These are phyloP conservation scores for Magnusiomyces paraingens DNA, from an alignment of 1,139 yeast species.

Conservation along the genomic window DNA sequence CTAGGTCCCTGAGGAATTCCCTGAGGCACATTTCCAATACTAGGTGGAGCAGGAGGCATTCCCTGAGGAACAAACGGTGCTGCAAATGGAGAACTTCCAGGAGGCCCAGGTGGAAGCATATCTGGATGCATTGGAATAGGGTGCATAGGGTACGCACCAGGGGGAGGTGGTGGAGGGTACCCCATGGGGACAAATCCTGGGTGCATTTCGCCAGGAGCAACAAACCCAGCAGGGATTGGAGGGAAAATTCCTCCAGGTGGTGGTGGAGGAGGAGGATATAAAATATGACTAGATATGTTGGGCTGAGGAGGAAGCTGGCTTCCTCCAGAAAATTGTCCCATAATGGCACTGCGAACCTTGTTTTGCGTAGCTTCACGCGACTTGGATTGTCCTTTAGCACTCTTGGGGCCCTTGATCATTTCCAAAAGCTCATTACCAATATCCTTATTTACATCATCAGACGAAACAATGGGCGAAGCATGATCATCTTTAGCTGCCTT, in stretches of 20 bases:
- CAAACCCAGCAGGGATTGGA: constrained; percentile 14
- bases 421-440: constrained; percentile 19
- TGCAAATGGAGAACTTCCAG: constrained; percentile 11
- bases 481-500: not conserved
- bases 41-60: constrained; percentile 10
- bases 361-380: constrained; percentile 29
- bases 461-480: not conserved
- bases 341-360: constrained; percentile 43
- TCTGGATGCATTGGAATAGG: constrained; percentile 20
- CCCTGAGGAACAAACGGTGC: not conserved
- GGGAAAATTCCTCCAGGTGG: constrained; percentile 25
- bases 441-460: constrained; percentile 16
- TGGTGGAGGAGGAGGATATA: constrained; percentile 25
- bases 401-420: constrained; percentile 38
- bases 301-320: constrained; percentile 34
- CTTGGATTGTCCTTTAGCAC: constrained; percentile 22
- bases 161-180: constrained; percentile 14
- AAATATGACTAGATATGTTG: constrained; percentile 25
- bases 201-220: not conserved
- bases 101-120: constrained; percentile 20
- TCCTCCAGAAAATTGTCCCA: constrained; percentile 22
- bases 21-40: constrained; percentile 19
- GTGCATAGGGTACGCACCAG: constrained; percentile 14
- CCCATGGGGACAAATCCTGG: constrained; percentile 11
- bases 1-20: constrained; percentile 21